Percentiles rank a stretch among this genome's conserved stretches.
These are phyloP conservation scores for Davidsoniella neocaledoniae DNA, from an alignment of 2,329 filamentous ascomycete species.

Conservation along the genomic window DNA sequence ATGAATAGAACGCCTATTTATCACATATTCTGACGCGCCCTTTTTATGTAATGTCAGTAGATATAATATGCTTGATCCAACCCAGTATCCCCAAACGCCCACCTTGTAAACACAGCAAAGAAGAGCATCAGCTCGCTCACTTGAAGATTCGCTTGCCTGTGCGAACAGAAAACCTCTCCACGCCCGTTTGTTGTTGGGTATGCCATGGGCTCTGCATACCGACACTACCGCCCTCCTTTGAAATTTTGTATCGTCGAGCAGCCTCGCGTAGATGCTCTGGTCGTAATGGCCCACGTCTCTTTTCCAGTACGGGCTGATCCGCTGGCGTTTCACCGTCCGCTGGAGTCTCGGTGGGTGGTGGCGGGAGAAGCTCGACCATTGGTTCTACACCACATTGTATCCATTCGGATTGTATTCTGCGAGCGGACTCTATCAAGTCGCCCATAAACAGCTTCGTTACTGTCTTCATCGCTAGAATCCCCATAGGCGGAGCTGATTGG, in stretches of 20 bases:
- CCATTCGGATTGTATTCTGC: constrained; percentile 58
- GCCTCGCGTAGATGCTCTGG: constrained; percentile 64
- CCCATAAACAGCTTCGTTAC: constrained; percentile 65
- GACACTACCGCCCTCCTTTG: constrained; percentile 45
- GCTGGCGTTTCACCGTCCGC: constrained; percentile 15
- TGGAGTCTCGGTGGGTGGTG: constrained; percentile 19
- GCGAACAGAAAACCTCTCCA: constrained; percentile 39
- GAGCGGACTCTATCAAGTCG: constrained; percentile 56
- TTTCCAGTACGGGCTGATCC: not conserved
- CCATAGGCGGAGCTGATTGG: constrained; percentile 57
- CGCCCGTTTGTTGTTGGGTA: constrained; percentile 39
- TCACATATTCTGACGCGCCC: no score
- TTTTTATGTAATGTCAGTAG: no score
- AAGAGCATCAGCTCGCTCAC: constrained; percentile 17
- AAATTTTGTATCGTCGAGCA: constrained; percentile 47
- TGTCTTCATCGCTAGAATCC: constrained; percentile 58
- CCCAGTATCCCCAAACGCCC: no score
- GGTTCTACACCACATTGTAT: constrained; percentile 38
- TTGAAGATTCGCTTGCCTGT: constrained; percentile 38
- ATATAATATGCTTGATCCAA: no score
- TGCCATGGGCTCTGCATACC: constrained; percentile 46
- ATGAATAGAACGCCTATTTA: no score
- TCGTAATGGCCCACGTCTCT: constrained; percentile 40
- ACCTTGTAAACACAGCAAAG: no score
- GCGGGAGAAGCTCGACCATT: constrained; percentile 34